Conservation (phyloP, 805 yeast species). For the Maudiozyma saulgeensis region DNA sequence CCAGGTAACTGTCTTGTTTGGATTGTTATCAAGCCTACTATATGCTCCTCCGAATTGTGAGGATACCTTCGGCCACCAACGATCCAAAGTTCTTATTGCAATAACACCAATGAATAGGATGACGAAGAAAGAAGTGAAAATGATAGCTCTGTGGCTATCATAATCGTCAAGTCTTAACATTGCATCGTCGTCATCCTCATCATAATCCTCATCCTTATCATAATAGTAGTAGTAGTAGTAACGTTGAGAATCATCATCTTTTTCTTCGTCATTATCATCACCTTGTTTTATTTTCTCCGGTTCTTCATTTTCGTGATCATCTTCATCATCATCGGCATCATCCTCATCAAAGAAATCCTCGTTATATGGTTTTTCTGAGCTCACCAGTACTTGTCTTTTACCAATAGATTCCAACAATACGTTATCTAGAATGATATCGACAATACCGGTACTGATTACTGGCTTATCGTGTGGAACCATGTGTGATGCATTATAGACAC, state of each 20-base stretch:
- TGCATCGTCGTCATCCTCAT: constrained; percentile 3
- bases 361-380: constrained; percentile 31
- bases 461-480: constrained; percentile 89
- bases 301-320: constrained; percentile 4
- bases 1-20: constrained; percentile 3
- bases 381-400: constrained; percentile 38
- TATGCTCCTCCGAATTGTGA: background rate
- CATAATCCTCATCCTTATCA: background rate
- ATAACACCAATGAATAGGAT: background rate
- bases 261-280: background rate
- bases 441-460: constrained; percentile 55
- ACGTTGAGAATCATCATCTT: constrained; percentile 3
- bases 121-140: background rate
- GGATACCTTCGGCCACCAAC: background rate
- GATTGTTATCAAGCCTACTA: background rate
- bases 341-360: constrained; percentile 39
- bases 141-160: constrained; percentile 5
- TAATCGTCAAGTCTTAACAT: constrained; percentile 5
- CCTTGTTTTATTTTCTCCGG: background rate
- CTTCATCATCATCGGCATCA: background rate
- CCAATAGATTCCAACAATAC: constrained; percentile 46
- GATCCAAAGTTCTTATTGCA: background rate
- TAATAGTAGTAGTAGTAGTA: background rate
- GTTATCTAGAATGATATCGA: constrained; percentile 43
- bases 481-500: constrained; percentile 71